These are phyloP conservation scores for Stephania yunnanensis DNA, from an alignment of 164 flowering plant genomes.

Conservation along the genomic window DNA sequence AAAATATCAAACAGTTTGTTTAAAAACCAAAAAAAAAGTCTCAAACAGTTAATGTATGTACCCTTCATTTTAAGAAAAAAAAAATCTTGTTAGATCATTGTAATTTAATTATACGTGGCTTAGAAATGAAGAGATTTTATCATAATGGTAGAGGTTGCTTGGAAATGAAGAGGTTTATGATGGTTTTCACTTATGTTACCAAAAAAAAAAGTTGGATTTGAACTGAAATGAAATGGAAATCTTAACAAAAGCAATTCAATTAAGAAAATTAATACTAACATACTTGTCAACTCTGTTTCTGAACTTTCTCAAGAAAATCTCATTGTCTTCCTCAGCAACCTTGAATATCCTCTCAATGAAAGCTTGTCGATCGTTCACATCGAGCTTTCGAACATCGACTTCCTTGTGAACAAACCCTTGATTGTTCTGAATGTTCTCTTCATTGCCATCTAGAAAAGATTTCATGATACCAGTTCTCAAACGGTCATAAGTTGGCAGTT, in stretches of 20 bases:
- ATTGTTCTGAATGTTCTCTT: not conserved
- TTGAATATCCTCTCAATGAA: conserved; percentile 31
- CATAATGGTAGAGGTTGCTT: not conserved
- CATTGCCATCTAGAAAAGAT: conserved; percentile 31
- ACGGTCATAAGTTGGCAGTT: conserved; percentile 76
- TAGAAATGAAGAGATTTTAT: not conserved
- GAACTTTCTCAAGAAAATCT: conserved; percentile 32
- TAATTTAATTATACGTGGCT: not conserved
- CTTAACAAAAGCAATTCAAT: not conserved
- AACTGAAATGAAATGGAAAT: not conserved
- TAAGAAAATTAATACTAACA: conserved; percentile 2
- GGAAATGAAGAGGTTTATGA: not conserved
- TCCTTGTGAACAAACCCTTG: conserved; percentile 35
- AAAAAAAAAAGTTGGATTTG: not conserved
- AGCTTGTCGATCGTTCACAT: conserved; percentile 44
- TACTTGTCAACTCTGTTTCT: conserved; percentile 34
- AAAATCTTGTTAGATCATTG: no score
- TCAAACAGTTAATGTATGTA: no score
- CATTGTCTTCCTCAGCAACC: conserved; percentile 39
- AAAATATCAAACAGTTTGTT: no score
- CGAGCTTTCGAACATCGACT: conserved; percentile 74
- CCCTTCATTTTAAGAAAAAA: no score
- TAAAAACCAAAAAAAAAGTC: no score
- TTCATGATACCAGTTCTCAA: conserved; percentile 68
- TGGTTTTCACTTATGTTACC: not conserved